These are phyloP conservation scores for Arachnopeziza araneosa DNA, from an alignment of 2,329 filamentous ascomycete genomes.

Conservation along the genomic window DNA sequence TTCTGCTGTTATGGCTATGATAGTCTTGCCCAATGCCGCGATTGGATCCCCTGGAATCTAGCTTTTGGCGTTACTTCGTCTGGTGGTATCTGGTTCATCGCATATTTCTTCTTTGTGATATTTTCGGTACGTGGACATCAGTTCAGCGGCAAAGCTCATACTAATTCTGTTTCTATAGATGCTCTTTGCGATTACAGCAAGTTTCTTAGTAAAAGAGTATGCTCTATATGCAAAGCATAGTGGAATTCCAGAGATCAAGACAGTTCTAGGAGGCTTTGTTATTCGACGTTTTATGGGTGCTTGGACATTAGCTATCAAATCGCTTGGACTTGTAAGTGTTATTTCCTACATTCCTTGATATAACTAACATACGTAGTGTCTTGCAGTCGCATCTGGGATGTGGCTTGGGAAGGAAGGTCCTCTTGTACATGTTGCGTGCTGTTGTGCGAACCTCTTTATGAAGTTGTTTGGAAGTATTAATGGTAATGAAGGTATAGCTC, in stretches of 20 bases:
- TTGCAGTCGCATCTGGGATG: conserved; percentile 88
- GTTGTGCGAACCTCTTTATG: conserved; percentile 90
- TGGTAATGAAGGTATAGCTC: conserved; percentile 67
- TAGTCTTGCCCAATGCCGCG: conserved; percentile 68
- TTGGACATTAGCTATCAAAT: conserved; percentile 89
- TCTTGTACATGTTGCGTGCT: conserved; percentile 92
- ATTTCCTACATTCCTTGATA: not conserved
- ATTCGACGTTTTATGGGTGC: conserved; percentile 79
- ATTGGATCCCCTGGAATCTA: conserved; percentile 82
- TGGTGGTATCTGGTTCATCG: conserved; percentile 72
- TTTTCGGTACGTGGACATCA: conserved; percentile 60
- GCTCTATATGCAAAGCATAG: conserved; percentile 87
- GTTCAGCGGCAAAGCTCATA: conserved; percentile 63
- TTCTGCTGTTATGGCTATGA: conserved; percentile 99
- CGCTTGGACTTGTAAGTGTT: conserved; percentile 67
- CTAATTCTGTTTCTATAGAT: conserved; percentile 71
- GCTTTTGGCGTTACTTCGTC: conserved; percentile 62
- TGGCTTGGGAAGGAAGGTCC: conserved; percentile 97
- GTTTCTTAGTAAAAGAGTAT: conserved; percentile 75
- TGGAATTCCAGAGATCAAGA: conserved; percentile 97
- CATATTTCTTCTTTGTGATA: conserved; percentile 82
- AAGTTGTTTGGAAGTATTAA: conserved; percentile 79
- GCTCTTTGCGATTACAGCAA: conserved; percentile 71
- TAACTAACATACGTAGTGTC: conserved; percentile 25
- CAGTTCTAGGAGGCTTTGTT: conserved; percentile 86